Conservation (phyloP, 768 basidiomycete genomes). For the Daedalea quercina region DNA sequence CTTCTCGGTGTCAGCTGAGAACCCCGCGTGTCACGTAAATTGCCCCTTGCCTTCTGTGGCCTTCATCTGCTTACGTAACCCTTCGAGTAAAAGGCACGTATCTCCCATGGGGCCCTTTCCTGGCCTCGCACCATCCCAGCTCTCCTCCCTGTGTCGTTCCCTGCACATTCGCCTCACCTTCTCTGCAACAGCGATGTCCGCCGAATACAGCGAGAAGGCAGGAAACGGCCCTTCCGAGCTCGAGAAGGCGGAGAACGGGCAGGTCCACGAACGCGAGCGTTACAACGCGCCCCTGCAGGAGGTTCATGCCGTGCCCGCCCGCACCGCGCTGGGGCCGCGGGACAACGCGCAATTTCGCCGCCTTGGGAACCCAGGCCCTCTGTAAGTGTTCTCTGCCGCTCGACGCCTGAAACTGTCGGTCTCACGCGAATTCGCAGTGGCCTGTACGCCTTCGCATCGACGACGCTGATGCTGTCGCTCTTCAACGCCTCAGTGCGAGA, state of each 20-base stretch:
- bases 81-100: constrained; percentile 1
- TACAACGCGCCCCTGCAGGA: constrained; percentile 9
- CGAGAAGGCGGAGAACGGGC: constrained; percentile 19
- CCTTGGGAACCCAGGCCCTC: constrained; percentile 56
- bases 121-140: not conserved
- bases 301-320: not conserved
- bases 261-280: constrained; percentile 4
- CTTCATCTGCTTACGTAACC: not conserved
- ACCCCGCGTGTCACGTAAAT: not conserved
- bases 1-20: not conserved
- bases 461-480: constrained; percentile 73
- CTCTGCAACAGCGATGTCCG: constrained; percentile 13
- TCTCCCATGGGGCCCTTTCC: not conserved
- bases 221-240: constrained; percentile 6
- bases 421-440: constrained; percentile 40
- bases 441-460: constrained; percentile 77
- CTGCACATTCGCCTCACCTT: constrained; percentile 3
- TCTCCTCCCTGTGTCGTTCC: not conserved
- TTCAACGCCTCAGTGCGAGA: constrained; percentile 58
- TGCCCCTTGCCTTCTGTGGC: not conserved
- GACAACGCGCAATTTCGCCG: constrained; percentile 6
- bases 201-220: constrained; percentile 18
- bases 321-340: not conserved
- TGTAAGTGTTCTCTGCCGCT: constrained; percentile 30
- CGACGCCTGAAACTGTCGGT: constrained; percentile 4